Evolutionary conservation across 2,329 filamentous ascomycete species (phyloP).

Genomic region (Sporothrix phasma): DNA sequence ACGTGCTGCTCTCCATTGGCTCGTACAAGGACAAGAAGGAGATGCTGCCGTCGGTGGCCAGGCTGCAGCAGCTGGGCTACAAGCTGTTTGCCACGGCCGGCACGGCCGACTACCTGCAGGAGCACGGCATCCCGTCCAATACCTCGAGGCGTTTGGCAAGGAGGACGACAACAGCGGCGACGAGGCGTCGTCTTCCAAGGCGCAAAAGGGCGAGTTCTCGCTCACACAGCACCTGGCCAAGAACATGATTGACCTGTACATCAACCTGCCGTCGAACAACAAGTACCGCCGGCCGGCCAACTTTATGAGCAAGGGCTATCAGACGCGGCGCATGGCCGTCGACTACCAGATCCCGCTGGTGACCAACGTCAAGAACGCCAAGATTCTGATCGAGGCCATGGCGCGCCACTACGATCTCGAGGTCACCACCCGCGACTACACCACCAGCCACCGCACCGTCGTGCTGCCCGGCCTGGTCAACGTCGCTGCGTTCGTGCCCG

Average conservation of each 20-base stretch:
- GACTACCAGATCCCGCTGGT: slow-evolving; percentile 94
- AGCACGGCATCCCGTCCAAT: slow-evolving; percentile 86
- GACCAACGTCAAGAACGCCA: slow-evolving; percentile 98
- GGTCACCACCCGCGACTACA: slow-evolving; percentile 76
- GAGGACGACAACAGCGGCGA: slow-evolving; percentile 46
- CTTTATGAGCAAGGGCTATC: slow-evolving; percentile 97
- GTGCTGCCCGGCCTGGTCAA: slow-evolving; percentile 68
- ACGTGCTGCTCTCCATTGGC: slow-evolving; percentile 89
- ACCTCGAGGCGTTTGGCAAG: slow-evolving; percentile 74
- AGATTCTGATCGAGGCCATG: slow-evolving; percentile 91
- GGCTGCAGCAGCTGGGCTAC: slow-evolving; percentile 82
- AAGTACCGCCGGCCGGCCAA: slow-evolving; percentile 92
- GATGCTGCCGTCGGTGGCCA: slow-evolving; percentile 85
- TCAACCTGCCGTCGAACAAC: slow-evolving; percentile 98
- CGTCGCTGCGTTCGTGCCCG: slow-evolving; percentile 69
- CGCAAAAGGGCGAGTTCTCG: slow-evolving; percentile 92
- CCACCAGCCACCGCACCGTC: slow-evolving; percentile 74
- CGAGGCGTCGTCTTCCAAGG: slow-evolving; percentile 23
- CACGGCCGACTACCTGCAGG: slow-evolving; percentile 91
- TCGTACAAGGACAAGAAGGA: slow-evolving; percentile 98
- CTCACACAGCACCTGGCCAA: slow-evolving; percentile 93
- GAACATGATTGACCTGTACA: slow-evolving; percentile 96
- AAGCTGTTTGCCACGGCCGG: slow-evolving; percentile 94
- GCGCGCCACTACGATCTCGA: slow-evolving; percentile 79
- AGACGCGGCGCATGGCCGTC: slow-evolving; percentile 93